Conservation (phyloP, 176 grass and related monocot species). For the Dendrocalamus sinicus region DNA sequence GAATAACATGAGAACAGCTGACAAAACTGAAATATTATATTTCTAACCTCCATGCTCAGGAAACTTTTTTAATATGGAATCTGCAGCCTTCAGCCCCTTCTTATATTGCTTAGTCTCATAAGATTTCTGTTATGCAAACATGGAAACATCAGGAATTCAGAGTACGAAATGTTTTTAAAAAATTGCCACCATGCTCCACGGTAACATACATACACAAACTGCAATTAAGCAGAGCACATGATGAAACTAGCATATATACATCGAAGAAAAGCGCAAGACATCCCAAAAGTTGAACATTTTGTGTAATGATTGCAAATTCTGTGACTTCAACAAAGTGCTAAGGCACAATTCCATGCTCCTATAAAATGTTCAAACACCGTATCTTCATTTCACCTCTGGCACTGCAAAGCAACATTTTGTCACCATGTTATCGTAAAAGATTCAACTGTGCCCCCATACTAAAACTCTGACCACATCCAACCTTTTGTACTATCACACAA, state of each 20-base stretch:
- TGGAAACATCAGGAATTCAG: conserved; percentile 32
- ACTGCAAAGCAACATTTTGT: background rate
- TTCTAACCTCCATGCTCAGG: conserved; percentile 94
- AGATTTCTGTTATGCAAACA: conserved; percentile 79
- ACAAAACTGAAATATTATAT: conserved; percentile 8
- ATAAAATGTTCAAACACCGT: background rate
- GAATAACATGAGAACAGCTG: background rate
- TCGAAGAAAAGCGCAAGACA: background rate
- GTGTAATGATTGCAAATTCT: background rate
- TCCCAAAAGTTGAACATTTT: background rate
- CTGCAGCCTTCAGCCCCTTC: conserved; percentile 94
- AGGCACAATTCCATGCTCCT: background rate
- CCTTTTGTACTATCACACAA: background rate
- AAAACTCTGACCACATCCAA: background rate
- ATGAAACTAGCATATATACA: background rate
- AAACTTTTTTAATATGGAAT: conserved; percentile 98
- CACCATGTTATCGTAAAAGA: background rate
- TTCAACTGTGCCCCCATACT: background rate
- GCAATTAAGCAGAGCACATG: background rate
- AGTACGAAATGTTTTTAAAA: background rate
- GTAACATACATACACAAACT: background rate
- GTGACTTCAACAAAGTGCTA: background rate
- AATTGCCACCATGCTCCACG: background rate
- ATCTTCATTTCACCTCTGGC: background rate
- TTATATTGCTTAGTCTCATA: conserved; percentile 99